Conservation (phyloP, 768 basidiomycete genomes). For the Hericium alpestre region DNA sequence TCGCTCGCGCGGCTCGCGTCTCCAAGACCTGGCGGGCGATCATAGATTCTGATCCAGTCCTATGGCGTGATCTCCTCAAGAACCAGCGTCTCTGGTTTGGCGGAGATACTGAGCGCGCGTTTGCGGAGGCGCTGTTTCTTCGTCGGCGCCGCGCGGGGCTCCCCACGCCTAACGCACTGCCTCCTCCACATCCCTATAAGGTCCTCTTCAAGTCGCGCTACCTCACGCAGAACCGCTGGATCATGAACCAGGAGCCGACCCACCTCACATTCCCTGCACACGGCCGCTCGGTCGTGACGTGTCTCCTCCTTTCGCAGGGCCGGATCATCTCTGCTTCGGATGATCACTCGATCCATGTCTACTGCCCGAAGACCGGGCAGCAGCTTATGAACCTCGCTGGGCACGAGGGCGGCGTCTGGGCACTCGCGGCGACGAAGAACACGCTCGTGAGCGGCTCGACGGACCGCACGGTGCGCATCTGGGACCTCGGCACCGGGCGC, state of each 20-base stretch:
- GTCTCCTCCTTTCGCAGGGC: conserved; percentile 86
- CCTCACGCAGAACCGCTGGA: conserved; percentile 73
- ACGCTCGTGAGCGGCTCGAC: conserved; percentile 87
- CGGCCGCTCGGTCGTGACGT: conserved; percentile 87
- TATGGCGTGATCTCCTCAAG: conserved; percentile 84
- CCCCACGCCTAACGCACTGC: conserved; percentile 38
- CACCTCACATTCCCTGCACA: conserved; percentile 81
- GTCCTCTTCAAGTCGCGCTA: conserved; percentile 87
- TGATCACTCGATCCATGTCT: conserved; percentile 93
- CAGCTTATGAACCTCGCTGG: conserved; percentile 69
- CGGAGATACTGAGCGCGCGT: conserved; percentile 70
- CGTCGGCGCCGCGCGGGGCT: conserved; percentile 37
- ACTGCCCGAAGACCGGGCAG: conserved; percentile 75
- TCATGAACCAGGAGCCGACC: conserved; percentile 58
- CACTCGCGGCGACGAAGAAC: conserved; percentile 81
- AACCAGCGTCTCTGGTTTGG: conserved; percentile 85
- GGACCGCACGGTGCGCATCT: conserved; percentile 86
- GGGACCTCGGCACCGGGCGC: conserved; percentile 69
- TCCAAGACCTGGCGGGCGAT: conserved; percentile 84
- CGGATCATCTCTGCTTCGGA: conserved; percentile 97
- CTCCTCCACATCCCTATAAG: conserved; percentile 81
- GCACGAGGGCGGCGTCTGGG: conserved; percentile 96
- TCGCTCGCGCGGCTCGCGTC: conserved; percentile 82
- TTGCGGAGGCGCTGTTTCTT: conserved; percentile 60
- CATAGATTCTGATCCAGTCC: conserved; percentile 80